Conservation (phyloP, 257 asterid genomes). For the Jacaranda copaia region DNA sequence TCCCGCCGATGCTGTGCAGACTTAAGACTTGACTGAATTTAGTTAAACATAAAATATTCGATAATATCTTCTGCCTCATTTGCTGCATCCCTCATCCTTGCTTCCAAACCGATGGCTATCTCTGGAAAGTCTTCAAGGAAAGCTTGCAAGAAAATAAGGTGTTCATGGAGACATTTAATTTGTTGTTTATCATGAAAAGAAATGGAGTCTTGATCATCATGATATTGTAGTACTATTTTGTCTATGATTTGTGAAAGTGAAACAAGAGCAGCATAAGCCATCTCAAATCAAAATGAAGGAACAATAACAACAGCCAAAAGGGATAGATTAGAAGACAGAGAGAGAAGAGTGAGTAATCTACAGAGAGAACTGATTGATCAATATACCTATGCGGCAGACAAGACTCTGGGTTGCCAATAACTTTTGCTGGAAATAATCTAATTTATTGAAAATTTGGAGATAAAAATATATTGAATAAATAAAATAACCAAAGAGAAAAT, state of each 20-base stretch:
- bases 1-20: no score
- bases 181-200: neutral
- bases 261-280: slow-evolving; percentile 36
- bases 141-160: neutral
- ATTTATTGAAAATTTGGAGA: no score
- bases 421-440: no score
- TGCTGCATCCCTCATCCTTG: slow-evolving; percentile 7
- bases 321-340: no score
- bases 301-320: neutral
- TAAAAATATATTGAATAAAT: no score
- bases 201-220: neutral
- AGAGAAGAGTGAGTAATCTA: no score
- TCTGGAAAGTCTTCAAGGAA: slow-evolving; percentile 6
- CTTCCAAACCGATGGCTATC: slow-evolving; percentile 1
- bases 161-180: neutral
- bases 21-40: no score
- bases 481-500: no score
- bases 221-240: neutral
- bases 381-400: no score
- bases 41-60: neutral
- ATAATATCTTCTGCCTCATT: slow-evolving; percentile 17
- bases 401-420: no score
- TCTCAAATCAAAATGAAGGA: neutral
- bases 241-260: slow-evolving; percentile 28
- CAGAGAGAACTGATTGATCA: no score